These are phyloP conservation scores for Clathrus columnatus DNA, from an alignment of 768 basidiomycete species.

Conservation along the genomic window DNA sequence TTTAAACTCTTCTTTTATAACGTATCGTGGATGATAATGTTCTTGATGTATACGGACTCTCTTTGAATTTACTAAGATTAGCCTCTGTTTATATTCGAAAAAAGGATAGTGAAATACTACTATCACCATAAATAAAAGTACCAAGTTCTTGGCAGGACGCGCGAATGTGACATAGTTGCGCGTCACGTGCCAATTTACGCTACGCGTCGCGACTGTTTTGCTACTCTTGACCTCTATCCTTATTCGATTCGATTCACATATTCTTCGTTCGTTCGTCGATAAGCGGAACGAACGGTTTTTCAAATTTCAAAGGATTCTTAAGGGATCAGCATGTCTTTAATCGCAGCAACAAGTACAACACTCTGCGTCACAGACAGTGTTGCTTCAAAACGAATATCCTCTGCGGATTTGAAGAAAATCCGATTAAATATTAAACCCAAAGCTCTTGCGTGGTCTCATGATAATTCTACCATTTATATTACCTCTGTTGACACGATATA, in stretches of 20 bases:
- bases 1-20: too few relatives aligned
- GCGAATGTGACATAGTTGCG: too few relatives aligned
- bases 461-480: constrained; percentile 48
- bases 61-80: not conserved
- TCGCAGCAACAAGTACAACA: not conserved
- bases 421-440: constrained; percentile 17
- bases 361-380: not conserved
- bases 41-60: not conserved
- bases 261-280: not conserved
- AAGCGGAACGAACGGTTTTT: too few relatives aligned
- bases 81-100: too few relatives aligned
- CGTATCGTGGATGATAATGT: not conserved
- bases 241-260: not conserved
- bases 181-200: not conserved
- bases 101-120: too few relatives aligned
- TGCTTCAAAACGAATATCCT: not conserved
- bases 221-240: not conserved
- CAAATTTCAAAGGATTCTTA: too few relatives aligned
- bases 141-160: too few relatives aligned
- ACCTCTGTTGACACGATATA: constrained; percentile 39
- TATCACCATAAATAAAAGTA: too few relatives aligned
- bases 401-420: not conserved
- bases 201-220: not conserved
- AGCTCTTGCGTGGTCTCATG: constrained; percentile 46
- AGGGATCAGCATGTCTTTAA: constrained; percentile 7